phyloP scores from a whole-genome alignment of 2,329 filamentous ascomycete species.

The Diplodia scrobiculata region DNA sequence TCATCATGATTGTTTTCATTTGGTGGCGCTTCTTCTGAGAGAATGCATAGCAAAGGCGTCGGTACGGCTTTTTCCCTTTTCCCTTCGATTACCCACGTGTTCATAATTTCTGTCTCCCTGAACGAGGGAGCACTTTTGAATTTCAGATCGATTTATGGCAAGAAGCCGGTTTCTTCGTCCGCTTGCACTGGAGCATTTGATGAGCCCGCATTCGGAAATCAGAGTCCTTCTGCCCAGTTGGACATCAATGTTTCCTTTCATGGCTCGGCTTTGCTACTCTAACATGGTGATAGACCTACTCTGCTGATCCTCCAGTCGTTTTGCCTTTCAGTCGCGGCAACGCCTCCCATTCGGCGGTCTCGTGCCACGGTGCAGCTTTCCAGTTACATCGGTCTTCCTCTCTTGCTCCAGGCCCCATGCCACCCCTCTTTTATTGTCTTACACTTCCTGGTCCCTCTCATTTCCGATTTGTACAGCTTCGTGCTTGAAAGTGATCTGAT shows the following conservation, averaged over 20 bases:
- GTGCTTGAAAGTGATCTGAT: no score
- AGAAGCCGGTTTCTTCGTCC: background rate
- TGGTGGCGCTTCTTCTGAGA: slow-evolving; percentile 88
- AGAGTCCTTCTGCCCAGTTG: background rate
- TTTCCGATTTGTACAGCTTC: no score
- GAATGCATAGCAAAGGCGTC: slow-evolving; percentile 35
- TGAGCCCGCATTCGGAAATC: background rate
- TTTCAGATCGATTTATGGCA: background rate
- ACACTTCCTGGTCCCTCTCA: no score
- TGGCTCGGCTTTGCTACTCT: no score
- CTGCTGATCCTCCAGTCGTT: background rate
- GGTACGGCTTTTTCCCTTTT: slow-evolving; percentile 15
- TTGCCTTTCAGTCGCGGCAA: background rate
- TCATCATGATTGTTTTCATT: slow-evolving; percentile 83
- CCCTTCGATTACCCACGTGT: slow-evolving; percentile 22
- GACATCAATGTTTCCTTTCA: background rate
- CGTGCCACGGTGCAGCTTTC: no score
- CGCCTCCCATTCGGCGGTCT: background rate
- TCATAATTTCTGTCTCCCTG: slow-evolving; percentile 16
- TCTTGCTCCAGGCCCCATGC: no score
- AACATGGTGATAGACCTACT: no score
- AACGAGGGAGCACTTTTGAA: background rate
- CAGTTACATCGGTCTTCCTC: no score
- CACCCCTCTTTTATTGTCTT: no score
- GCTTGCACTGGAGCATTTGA: background rate